Evolutionary conservation across 257 asterid genomes (phyloP), one percentile per base, ranked within the genome.

Genomic region (Primulina tabacum): DNA sequence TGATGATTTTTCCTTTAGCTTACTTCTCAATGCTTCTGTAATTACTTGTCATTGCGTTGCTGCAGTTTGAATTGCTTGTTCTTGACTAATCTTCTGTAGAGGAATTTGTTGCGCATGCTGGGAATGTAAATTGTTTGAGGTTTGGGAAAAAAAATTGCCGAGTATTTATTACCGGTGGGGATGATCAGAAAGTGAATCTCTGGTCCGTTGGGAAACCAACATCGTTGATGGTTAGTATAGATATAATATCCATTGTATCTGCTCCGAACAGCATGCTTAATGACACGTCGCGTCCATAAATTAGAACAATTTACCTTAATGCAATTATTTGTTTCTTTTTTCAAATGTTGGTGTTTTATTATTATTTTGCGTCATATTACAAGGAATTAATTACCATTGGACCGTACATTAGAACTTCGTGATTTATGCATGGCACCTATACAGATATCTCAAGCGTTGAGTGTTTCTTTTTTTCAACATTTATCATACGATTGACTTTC

Each of bases 81-180:
- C 97, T 91, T 89, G 83, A 91, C 95, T 55, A 76, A 64, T 80
- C 70, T 63, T 56, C 77, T 71, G 60, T 43, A 94, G 99, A 94
- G 97, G 99, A 94, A 84, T 94, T 94, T 59, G 93, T 94, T 84
- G 98, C 97, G n/a, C 99, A 94, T 76, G 85, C 88, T 14, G 99
- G 98, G 71, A 89, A 86, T 78, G 98, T 94, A 47, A 94, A 94
- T 82, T 89, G 99, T 83, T 81, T 94, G 89, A 88, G 84, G 78
- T 89, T 94, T 61, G 99, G 98, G 67, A 94, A 88, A 82, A 94
- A 94, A 89, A 86, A 86, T 37, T 86, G 87, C 72, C 85, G 93
- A 70, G 80, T 81, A 73, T 94, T 91, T 78, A 63, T 94, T 58
- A 94, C 99, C 26, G 99, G 99, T 32, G 99, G 97, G 75, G 99